These are phyloP conservation scores for Vigna hirtella DNA, from an alignment of 306 rosid species.

Conservation along the genomic window DNA sequence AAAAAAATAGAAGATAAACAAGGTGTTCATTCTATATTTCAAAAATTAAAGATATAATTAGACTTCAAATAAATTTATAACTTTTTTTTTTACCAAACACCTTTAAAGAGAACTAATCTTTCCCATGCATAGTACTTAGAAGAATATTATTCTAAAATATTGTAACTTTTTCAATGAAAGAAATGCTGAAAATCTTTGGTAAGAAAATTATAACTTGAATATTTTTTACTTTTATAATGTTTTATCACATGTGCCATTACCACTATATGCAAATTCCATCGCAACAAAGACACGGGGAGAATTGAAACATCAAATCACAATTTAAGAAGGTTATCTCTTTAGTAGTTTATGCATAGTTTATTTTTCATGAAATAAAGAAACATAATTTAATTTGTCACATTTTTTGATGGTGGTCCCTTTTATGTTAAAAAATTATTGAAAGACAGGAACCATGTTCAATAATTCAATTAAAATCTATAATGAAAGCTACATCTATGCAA, in stretches of 20 bases:
- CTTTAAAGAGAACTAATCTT: not conserved
- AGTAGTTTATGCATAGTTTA: not conserved
- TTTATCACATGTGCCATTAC: conserved; percentile 12
- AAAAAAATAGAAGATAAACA: too few relatives aligned
- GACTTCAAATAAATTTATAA: too few relatives aligned
- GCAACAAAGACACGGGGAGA: not conserved
- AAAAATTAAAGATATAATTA: too few relatives aligned
- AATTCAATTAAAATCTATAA: not conserved
- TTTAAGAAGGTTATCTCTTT: conserved; percentile 12
- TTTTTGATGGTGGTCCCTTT: not conserved
- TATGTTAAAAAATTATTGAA: conserved; percentile 1
- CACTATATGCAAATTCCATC: not conserved
- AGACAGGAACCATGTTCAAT: not conserved
- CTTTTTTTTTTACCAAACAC: too few relatives aligned
- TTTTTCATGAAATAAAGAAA: not conserved
- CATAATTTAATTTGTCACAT: conserved; percentile 2
- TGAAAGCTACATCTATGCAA: not conserved
- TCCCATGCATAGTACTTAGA: too few relatives aligned
- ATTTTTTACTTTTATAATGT: not conserved
- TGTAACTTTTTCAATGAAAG: too few relatives aligned
- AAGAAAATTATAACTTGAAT: not conserved
- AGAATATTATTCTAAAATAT: too few relatives aligned
- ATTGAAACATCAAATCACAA: conserved; percentile 5
- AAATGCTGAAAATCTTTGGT: not conserved
- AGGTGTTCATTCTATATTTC: too few relatives aligned